A percentile compares a stretch with the other conserved stretches of the same genome.
Conservation (phyloP, 345 rosid species). For the Aquilaria sinensis region DNA sequence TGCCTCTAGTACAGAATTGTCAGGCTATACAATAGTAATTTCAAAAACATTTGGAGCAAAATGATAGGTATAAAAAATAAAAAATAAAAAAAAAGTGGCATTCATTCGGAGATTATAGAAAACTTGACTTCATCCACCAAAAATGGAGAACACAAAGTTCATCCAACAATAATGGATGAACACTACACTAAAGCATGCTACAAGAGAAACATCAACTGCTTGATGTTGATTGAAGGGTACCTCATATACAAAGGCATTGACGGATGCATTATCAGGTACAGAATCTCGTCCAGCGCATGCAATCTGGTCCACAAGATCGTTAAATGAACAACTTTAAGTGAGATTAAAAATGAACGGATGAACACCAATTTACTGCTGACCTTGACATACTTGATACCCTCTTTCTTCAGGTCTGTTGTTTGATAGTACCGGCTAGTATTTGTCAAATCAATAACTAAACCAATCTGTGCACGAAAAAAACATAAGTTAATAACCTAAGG, state of each 20-base stretch:
- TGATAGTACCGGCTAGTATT: constrained; percentile 88
- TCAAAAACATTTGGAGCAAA: no score
- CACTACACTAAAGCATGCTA: no score
- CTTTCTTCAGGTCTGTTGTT: constrained; percentile 66
- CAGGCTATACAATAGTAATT: background rate
- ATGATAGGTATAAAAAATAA: no score
- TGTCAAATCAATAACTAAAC: constrained; percentile 96
- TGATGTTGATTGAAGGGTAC: constrained; percentile 27
- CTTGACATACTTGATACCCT: constrained; percentile 92
- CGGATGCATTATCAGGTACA: constrained; percentile 83
- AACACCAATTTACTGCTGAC: constrained; percentile 26
- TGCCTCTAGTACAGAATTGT: background rate
- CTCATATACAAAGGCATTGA: constrained; percentile 83
- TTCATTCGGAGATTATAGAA: no score
- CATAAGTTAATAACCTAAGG: constrained; percentile 1
- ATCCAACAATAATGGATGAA: no score
- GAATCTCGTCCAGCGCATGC: constrained; percentile 89
- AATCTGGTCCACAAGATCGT: constrained; percentile 46
- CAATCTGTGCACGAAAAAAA: constrained; percentile 53
- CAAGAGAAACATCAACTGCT: no score
- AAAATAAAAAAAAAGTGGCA: no score
- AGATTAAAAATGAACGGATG: constrained; percentile 1
- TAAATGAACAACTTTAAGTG: constrained; percentile 1
- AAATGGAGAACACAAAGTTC: no score
- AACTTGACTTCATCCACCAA: no score